Percentiles rank a stretch among this genome's conserved stretches.
These are phyloP conservation scores for Henningerozyma blattae DNA, from an alignment of 805 yeast genomes.

Conservation along the genomic window DNA sequence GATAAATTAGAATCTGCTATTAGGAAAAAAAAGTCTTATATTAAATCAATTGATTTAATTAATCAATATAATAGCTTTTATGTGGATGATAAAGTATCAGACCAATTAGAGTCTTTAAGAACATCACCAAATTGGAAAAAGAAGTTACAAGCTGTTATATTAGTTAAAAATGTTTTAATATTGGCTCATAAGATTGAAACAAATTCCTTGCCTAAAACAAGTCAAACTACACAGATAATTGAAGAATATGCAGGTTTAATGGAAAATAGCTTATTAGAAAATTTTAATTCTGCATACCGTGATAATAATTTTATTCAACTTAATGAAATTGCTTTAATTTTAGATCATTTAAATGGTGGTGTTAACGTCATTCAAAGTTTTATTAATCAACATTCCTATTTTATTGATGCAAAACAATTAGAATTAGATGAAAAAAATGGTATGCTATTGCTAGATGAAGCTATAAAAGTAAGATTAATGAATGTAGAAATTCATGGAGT, in stretches of 20 bases:
- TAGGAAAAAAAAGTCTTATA: conserved; percentile 60
- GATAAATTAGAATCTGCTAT: conserved; percentile 56
- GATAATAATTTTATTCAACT: conserved; percentile 56
- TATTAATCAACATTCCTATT: conserved; percentile 66
- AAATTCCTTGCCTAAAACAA: conserved; percentile 36
- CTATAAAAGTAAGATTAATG: conserved; percentile 45
- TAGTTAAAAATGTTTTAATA: conserved; percentile 51
- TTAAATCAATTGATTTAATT: conserved; percentile 59
- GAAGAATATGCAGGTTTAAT: conserved; percentile 64
- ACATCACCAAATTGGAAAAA: conserved; percentile 41
- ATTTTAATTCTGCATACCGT: conserved; percentile 65
- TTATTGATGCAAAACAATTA: conserved; percentile 29
- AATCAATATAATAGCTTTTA: conserved; percentile 69
- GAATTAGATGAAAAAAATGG: conserved; percentile 19
- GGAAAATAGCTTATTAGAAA: conserved; percentile 58
- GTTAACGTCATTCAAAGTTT: conserved; percentile 69
- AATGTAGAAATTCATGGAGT: conserved; percentile 43
- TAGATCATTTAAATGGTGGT: conserved; percentile 78
- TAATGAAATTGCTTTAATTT: conserved; percentile 62
- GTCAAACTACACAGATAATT: conserved; percentile 30
- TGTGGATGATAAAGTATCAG: conserved; percentile 29
- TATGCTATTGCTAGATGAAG: conserved; percentile 29
- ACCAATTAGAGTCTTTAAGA: conserved; percentile 46
- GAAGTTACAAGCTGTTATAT: conserved; percentile 46
- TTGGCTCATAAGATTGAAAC: conserved; percentile 55